Percentiles rank a stretch among this genome's conserved stretches.
These are phyloP conservation scores for Eutypa lata DNA, from an alignment of 2,329 filamentous ascomycete genomes.

Conservation along the genomic window DNA sequence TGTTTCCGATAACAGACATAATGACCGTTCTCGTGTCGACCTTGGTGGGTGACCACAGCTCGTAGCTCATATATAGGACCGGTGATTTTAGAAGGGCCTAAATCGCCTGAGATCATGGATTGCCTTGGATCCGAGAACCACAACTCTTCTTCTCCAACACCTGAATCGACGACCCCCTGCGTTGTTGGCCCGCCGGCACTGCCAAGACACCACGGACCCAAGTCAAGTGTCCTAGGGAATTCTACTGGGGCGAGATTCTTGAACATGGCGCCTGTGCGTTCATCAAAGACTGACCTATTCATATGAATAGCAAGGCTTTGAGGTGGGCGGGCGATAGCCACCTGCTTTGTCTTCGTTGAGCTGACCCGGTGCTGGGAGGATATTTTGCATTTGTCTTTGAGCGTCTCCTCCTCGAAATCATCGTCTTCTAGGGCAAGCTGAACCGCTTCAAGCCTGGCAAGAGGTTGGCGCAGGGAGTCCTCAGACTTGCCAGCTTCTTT, in stretches of 20 bases:
- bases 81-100: slow-evolving; percentile 45
- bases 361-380: slow-evolving; percentile 65
- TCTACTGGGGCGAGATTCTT: slow-evolving; percentile 81
- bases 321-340: slow-evolving; percentile 79
- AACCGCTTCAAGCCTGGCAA: slow-evolving; percentile 61
- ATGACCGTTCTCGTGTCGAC: slow-evolving; percentile 90
- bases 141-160: slow-evolving; percentile 48
- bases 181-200: slow-evolving; percentile 37
- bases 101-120: slow-evolving; percentile 68
- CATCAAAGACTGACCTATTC: slow-evolving; percentile 89
- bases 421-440: slow-evolving; percentile 72
- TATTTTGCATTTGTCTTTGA: slow-evolving; percentile 63
- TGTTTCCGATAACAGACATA: slow-evolving; percentile 88
- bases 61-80: slow-evolving; percentile 72
- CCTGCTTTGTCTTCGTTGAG: slow-evolving; percentile 85
- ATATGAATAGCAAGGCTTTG: slow-evolving; percentile 81
- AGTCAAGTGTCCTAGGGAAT: slow-evolving; percentile 71
- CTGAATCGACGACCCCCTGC: slow-evolving; percentile 8
- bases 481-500: slow-evolving; percentile 35
- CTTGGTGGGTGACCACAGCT: slow-evolving; percentile 84
- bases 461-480: slow-evolving; percentile 48
- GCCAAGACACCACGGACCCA: slow-evolving; percentile 83
- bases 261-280: slow-evolving; percentile 70
- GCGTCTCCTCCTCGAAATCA: slow-evolving; percentile 70
- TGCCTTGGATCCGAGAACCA: slow-evolving; percentile 67